Percentiles rank a stretch among this genome's conserved stretches.
These are phyloP conservation scores for Xylaria curta DNA, from an alignment of 495 filamentous ascomycete species.

Conservation along the genomic window DNA sequence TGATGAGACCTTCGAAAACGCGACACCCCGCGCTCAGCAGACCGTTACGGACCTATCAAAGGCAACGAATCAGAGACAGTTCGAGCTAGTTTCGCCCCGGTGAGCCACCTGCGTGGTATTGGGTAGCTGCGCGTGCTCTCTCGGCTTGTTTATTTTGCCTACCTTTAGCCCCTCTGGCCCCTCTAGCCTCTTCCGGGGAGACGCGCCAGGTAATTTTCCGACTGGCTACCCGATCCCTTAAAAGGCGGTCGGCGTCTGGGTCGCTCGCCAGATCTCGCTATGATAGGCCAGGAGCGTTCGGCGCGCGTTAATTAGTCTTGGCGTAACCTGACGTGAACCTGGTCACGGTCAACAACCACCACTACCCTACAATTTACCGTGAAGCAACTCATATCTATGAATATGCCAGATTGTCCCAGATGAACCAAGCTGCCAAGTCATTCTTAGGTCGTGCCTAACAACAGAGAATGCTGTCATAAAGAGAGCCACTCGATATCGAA, in stretches of 20 bases:
- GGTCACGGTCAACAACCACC: constrained; percentile 11
- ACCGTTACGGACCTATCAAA: background rate
- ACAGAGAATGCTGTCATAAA: background rate
- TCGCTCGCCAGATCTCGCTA: constrained; percentile 27
- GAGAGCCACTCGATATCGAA: background rate
- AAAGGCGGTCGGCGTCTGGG: constrained; percentile 36
- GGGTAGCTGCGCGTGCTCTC: constrained; percentile 30
- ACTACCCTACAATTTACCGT: background rate
- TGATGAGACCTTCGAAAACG: constrained; percentile 16
- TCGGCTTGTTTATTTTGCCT: constrained; percentile 39
- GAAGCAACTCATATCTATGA: background rate
- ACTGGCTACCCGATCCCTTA: constrained; percentile 34
- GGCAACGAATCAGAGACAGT: background rate
- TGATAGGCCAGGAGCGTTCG: constrained; percentile 32
- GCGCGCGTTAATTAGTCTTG: constrained; percentile 32
- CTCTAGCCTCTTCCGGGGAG: constrained; percentile 19
- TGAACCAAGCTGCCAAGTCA: constrained; percentile 3
- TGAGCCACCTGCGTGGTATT: constrained; percentile 21
- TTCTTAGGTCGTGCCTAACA: background rate
- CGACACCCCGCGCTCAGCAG: constrained; percentile 18
- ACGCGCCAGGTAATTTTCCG: constrained; percentile 38
- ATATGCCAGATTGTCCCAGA: background rate
- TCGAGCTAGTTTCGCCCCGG: constrained; percentile 1
- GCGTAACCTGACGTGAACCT: constrained; percentile 19
- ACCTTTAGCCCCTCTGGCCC: background rate